Evolutionary conservation across 768 basidiomycete species (phyloP).

Genomic region (Tylopilus vinaceipallidus): DNA sequence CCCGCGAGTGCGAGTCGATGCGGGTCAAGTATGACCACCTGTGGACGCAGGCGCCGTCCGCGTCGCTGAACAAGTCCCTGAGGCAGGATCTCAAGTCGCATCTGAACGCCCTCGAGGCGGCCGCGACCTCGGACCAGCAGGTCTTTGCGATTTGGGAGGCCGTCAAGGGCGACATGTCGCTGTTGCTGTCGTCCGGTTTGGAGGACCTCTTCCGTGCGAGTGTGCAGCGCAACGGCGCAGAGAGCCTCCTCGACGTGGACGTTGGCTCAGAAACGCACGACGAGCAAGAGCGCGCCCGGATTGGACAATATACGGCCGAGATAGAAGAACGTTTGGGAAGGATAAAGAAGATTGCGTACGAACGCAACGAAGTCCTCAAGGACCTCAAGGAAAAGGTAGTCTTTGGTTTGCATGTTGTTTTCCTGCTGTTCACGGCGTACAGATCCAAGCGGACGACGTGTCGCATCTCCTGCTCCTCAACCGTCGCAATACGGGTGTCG

Average conservation of each 20-base stretch:
- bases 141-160: constrained; percentile 71
- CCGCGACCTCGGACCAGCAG: constrained; percentile 75
- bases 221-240: constrained; percentile 37
- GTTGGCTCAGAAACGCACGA: constrained; percentile 59
- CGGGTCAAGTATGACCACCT: constrained; percentile 82
- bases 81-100: constrained; percentile 82
- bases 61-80: constrained; percentile 64
- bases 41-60: constrained; percentile 86
- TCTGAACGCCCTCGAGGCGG: constrained; percentile 67
- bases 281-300: constrained; percentile 64
- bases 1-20: constrained; percentile 83
- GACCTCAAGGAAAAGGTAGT: constrained; percentile 94
- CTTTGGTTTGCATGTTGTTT: not conserved
- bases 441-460: constrained; percentile 96
- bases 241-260: constrained; percentile 73
- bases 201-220: constrained; percentile 65
- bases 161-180: constrained; percentile 59
- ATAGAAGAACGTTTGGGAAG: constrained; percentile 78
- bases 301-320: constrained; percentile 62
- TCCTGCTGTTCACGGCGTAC: not conserved
- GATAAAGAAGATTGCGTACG: constrained; percentile 79
- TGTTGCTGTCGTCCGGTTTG: constrained; percentile 57
- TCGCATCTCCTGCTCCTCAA: constrained; percentile 92
- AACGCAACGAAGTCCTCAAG: constrained; percentile 83
- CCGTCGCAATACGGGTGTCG: constrained; percentile 77